Conservation (phyloP, 75 land plant species). For the Pinus tabuliformis region DNA sequence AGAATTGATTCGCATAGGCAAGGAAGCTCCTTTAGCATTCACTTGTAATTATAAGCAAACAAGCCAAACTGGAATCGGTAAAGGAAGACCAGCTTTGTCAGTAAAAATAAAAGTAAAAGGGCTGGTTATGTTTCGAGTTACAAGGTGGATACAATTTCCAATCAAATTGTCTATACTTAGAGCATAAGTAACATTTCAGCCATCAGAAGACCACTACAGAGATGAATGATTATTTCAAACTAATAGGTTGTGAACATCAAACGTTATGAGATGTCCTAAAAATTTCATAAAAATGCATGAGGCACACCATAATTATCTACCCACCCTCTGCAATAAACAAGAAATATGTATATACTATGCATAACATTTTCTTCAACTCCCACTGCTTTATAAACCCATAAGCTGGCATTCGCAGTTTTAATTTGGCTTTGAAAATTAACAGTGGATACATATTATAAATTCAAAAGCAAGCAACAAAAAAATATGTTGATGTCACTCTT, state of each 20-base stretch:
- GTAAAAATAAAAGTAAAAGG: background rate
- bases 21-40: background rate
- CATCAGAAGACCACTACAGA: background rate
- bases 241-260: background rate
- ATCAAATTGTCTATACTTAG: background rate
- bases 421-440: background rate
- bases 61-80: background rate
- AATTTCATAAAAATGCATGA: background rate
- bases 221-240: background rate
- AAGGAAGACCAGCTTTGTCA: background rate
- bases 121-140: background rate
- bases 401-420: background rate
- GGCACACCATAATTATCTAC: background rate
- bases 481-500: too few relatives aligned
- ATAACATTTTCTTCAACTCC: background rate
- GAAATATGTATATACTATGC: background rate
- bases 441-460: too few relatives aligned
- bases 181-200: background rate
- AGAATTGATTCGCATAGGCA: background rate
- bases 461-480: too few relatives aligned
- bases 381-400: background rate
- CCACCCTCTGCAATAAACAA: background rate
- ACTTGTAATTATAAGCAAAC: background rate
- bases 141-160: background rate
- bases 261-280: background rate